Evolutionary conservation across 2,329 filamentous ascomycete species (phyloP).

Genomic region (Thermothelomyces thermophilus): DNA sequence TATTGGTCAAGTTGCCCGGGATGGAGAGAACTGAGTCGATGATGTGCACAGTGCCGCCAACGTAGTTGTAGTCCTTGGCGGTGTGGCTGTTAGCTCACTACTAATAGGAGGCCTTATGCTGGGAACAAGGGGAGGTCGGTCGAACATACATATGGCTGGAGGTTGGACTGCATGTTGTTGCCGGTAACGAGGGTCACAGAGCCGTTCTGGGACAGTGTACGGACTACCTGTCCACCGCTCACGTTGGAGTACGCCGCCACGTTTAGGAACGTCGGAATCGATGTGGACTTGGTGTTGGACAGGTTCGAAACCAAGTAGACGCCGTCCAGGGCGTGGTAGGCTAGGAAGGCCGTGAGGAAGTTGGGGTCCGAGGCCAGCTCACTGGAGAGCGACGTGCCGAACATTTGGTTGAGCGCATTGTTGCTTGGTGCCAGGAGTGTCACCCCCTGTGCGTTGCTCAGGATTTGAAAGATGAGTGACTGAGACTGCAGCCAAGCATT

Average conservation of each 20-base stretch:
- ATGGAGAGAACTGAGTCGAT: slow-evolving; percentile 43
- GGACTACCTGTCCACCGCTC: slow-evolving; percentile 52
- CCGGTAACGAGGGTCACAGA: slow-evolving; percentile 48
- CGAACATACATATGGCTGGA: slow-evolving; percentile 44
- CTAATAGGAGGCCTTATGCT: no score
- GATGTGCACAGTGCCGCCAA: slow-evolving; percentile 49
- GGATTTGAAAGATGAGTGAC: slow-evolving; percentile 31
- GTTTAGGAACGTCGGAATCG: slow-evolving; percentile 40
- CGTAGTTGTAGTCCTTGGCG: slow-evolving; percentile 43
- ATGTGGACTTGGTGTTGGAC: slow-evolving; percentile 23
- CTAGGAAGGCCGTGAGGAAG: slow-evolving; percentile 38
- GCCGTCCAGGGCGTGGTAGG: slow-evolving; percentile 54
- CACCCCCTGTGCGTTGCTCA: slow-evolving; percentile 41
- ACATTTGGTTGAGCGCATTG: slow-evolving; percentile 37
- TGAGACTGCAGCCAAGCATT: slow-evolving; percentile 30
- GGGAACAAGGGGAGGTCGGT: no score
- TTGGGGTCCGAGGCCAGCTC: slow-evolving; percentile 20
- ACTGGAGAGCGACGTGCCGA: slow-evolving; percentile 28
- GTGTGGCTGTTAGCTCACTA: neutral
- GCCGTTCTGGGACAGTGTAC: slow-evolving; percentile 35
- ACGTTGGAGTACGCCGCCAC: slow-evolving; percentile 50
- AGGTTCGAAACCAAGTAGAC: slow-evolving; percentile 33
- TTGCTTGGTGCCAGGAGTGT: slow-evolving; percentile 55
- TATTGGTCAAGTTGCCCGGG: slow-evolving; percentile 38
- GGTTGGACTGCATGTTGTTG: slow-evolving; percentile 41